Evolutionary conservation across 257 asterid genomes (phyloP).

Genomic region (Schizonepeta tenuifolia): DNA sequence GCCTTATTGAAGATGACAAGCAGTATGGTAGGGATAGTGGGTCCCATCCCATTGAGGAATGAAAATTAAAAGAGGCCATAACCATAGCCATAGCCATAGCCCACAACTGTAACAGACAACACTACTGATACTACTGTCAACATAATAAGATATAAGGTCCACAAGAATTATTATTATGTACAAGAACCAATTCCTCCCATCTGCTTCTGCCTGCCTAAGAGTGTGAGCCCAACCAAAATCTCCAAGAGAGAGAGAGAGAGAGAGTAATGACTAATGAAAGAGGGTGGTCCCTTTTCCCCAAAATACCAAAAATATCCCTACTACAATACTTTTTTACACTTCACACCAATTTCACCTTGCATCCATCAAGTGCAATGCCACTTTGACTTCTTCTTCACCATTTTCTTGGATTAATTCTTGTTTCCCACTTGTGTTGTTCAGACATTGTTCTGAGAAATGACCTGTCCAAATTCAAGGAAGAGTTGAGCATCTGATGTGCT

Average conservation of each 20-base stretch:
- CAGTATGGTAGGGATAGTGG: background rate
- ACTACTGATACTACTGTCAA: background rate
- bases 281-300: conserved; percentile 26
- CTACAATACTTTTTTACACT: conserved; percentile 2
- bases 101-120: background rate
- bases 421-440: conserved; percentile 20
- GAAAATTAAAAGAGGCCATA: background rate
- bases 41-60: background rate
- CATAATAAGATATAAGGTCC: background rate
- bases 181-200: background rate
- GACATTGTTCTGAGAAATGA: conserved; percentile 67
- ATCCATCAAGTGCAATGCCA: background rate
- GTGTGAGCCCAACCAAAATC: conserved; percentile 33
- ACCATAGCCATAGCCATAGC: background rate
- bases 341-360: background rate
- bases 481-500: conserved; percentile 91
- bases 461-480: conserved; percentile 80
- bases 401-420: background rate
- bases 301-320: conserved; percentile 14
- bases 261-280: background rate
- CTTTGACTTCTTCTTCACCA: background rate
- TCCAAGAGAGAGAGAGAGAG: background rate
- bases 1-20: background rate
- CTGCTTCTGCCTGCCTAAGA: conserved; percentile 15
- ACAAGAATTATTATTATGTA: conserved; percentile 26